Base-by-base conservation (phyloP, 2,329 filamentous ascomycete genomes). In the Thyridium curvatum region DNA sequence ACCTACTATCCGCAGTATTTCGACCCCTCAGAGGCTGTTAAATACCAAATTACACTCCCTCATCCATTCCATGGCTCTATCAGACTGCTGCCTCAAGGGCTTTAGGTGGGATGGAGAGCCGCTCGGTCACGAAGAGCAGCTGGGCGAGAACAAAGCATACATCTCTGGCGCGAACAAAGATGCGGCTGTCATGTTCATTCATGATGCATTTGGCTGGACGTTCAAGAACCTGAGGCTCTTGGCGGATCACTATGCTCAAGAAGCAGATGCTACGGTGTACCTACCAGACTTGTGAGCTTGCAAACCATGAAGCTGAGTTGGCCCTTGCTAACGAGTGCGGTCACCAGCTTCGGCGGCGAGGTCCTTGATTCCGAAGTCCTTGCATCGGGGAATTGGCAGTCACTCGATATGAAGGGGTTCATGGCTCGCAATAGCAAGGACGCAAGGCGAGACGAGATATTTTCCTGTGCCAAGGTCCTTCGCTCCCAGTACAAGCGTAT, bases 121-220 rank as follows among this genome's bases (percentile, higher is more conserved):
- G 8, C 55, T 52, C 12, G 68, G 66, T 18, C 53, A 52, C 15
- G 53, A 56, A 21, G 58, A 55, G 34, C 61, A 52, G 33, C 45
- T 72, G 21, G 65, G 68, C 44, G 56, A 58, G 13, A 53, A 67
- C 26, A 46, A 60, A 31, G 56, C 61, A 14, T 73, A 73, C 44
- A 52, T 72, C 30, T 57, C 65, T 3, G 59, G 61, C 28, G 49
- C 49, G 12, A 51, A 58, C 31, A 45, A 57, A 8, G 59, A 61
- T n/a, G 62, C 57, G 5, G 66, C 69, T 37, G 53, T 74, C 16
- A 58, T 74, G 32, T 54, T 72, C 35, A 57, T 75, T 30, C 64
- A 71, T n/a, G 71, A 75, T 50, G 56, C 66, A 1, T 70, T 73
- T 43, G 71, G 71, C 32, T 74, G 69, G 66, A 58, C 58, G 2